Percentiles rank a stretch among this genome's conserved stretches.
These are phyloP conservation scores for Neurospora sp. DNA, from an alignment of 495 filamentous ascomycete species.

Conservation along the genomic window DNA sequence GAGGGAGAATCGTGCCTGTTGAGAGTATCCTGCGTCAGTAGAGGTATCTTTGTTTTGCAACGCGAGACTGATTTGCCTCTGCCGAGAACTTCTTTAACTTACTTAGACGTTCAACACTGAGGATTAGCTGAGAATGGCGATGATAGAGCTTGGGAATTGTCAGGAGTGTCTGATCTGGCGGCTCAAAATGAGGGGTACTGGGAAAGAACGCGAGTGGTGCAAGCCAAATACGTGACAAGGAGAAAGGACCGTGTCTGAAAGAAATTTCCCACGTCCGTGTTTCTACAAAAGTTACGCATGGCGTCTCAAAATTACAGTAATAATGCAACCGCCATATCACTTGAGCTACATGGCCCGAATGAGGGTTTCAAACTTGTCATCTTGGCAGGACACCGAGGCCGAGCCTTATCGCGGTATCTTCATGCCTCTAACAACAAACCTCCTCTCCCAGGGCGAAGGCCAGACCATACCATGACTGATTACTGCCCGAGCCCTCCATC, in stretches of 20 bases:
- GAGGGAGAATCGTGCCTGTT: background rate
- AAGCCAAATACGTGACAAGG: background rate
- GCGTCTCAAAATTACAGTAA: background rate
- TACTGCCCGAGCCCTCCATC: background rate
- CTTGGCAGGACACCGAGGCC: background rate
- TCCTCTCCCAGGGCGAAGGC: background rate
- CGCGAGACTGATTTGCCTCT: background rate
- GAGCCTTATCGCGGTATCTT: background rate
- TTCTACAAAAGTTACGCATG: background rate
- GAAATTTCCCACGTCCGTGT: background rate
- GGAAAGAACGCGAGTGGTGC: background rate
- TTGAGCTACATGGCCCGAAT: background rate
- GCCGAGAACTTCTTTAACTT: too few species aligned
- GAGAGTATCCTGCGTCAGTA: background rate
- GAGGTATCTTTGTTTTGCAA: background rate
- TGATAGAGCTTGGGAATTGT: background rate
- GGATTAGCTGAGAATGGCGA: background rate
- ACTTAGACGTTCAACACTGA: background rate
- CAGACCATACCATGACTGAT: background rate
- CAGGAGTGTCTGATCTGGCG: background rate
- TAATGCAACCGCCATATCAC: background rate
- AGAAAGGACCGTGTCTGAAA: background rate
- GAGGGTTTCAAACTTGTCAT: background rate
- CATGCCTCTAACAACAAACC: background rate
- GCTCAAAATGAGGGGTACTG: background rate